Base-by-base conservation (phyloP, 371 early-diverging fungal species). In the Entomophthora muscae region DNA sequence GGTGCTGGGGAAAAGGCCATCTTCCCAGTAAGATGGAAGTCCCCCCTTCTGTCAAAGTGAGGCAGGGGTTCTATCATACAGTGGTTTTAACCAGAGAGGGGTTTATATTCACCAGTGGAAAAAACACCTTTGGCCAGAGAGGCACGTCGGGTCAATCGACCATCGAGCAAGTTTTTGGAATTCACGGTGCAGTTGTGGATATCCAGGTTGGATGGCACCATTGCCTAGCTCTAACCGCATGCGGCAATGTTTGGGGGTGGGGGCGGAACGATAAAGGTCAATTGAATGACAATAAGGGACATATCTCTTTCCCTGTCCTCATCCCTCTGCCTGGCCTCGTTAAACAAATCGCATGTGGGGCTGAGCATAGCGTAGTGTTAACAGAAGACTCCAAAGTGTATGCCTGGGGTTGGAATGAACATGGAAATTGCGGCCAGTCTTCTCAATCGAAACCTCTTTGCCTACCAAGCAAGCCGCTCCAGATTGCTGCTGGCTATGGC, bases 341-440 rank as follows among this genome's bases (percentile, higher is more conserved):
- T 52, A 68, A 61, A 1, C 30, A 26, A 1, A 68, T 85, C 52
- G 76, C 71, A 1, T 85, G 89, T 73, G 92, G 90, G 33, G 85
- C 91, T 2, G 90, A 91, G 67, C 90, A 90, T 65, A 74, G 75
- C 2, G 60, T 91, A 1, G 84, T 78, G 0, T 63, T 83, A 29
- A 65, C 74, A 0, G 61, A 65, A 0, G 67, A 69, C 3, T 75
- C 77, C 0, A 56, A 53, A 5, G 78, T 78, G 22, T 66, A 73
- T 51, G 72, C 81, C 23, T 93, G 92, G 92, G 94, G 94, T 1
- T 93, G 94, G 94, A 91, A 93, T 67, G 94, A 93, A 67, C 94
- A 93, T 71, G 92, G 92, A 10, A 91, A 91, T 65, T 90, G 89
- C 62, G 83, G 72, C 2, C 42, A 42, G 17, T 42, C 42, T 42